Evolutionary conservation across 345 rosid genomes (phyloP).

Genomic region (Lepidium sativum): DNA sequence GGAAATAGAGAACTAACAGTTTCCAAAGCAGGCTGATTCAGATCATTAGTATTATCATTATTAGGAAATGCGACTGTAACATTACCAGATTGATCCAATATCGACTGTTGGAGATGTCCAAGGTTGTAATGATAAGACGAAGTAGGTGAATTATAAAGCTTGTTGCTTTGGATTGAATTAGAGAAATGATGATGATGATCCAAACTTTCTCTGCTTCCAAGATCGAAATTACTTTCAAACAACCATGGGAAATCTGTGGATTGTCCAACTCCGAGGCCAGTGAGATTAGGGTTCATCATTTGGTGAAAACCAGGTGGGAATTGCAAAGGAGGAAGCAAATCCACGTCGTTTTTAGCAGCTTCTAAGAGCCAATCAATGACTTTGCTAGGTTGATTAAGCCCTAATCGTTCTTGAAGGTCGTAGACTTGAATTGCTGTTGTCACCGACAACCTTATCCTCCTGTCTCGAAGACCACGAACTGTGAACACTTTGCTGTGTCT

Average conservation of each 20-base stretch:
- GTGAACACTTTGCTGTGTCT: conserved; percentile 95
- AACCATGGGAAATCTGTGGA: conserved; percentile 20
- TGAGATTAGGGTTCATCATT: conserved; percentile 25
- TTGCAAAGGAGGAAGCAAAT: conserved; percentile 74
- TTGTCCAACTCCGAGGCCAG: conserved; percentile 24
- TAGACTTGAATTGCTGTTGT: conserved; percentile 82
- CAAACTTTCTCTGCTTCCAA: conserved; percentile 23
- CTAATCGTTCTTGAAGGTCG: conserved; percentile 81
- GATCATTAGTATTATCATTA: not conserved
- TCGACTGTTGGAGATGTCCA: conserved; percentile 52
- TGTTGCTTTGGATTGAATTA: conserved; percentile 30
- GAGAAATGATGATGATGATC: conserved; percentile 34
- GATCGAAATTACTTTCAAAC: conserved; percentile 18
- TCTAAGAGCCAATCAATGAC: conserved; percentile 89
- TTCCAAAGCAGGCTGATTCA: conserved; percentile 19
- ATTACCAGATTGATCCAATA: conserved; percentile 48
- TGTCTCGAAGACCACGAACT: conserved; percentile 71
- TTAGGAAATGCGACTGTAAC: conserved; percentile 40
- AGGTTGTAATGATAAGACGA: conserved; percentile 34
- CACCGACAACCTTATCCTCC: conserved; percentile 81
- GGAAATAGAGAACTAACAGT: conserved; percentile 39
- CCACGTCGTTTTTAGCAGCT: conserved; percentile 58
- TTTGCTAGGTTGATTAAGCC: conserved; percentile 82
- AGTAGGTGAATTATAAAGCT: conserved; percentile 10
- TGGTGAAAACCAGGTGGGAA: conserved; percentile 51